A percentile compares a stretch with the other conserved stretches of the same genome.
These are phyloP conservation scores for Komagataella pseudopastoris DNA, from an alignment of 805 yeast species.

Conservation along the genomic window DNA sequence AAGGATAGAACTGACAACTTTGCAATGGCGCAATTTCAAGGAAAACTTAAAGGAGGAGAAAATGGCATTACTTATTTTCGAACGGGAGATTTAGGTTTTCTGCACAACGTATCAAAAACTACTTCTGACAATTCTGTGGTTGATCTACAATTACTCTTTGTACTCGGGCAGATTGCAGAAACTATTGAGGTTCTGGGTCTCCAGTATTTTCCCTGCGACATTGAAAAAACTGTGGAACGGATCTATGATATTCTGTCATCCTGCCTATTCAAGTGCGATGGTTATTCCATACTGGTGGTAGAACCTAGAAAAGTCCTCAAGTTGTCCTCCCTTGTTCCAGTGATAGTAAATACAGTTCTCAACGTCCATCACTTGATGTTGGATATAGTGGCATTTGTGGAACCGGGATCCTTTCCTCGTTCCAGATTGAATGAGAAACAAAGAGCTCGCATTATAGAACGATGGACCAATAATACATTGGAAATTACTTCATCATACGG, in stretches of 20 bases:
- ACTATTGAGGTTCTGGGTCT: constrained; percentile 88
- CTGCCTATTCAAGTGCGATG: constrained; percentile 73
- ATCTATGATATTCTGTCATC: constrained; percentile 27
- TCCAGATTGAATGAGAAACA: constrained; percentile 69
- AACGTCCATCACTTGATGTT: constrained; percentile 71
- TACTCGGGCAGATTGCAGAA: constrained; percentile 71
- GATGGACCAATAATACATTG: constrained; percentile 39
- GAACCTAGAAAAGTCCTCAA: constrained; percentile 38
- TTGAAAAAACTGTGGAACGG: constrained; percentile 54
- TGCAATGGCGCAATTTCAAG: constrained; percentile 41
- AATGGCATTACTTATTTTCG: constrained; percentile 55
- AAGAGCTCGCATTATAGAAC: constrained; percentile 48
- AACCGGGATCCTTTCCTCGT: constrained; percentile 46
- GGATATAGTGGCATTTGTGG: constrained; percentile 75
- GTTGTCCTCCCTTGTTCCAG: constrained; percentile 68
- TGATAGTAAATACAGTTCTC: constrained; percentile 66
- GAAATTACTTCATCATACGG: constrained; percentile 30
- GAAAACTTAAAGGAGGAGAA: constrained; percentile 52
- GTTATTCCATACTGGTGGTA: constrained; percentile 61
- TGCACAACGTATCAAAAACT: constrained; percentile 51
- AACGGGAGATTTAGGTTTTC: constrained; percentile 91
- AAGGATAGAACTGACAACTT: constrained; percentile 26
- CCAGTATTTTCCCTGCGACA: constrained; percentile 80
- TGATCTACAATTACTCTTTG: constrained; percentile 68
- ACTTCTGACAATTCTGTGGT: constrained; percentile 12